Percentiles rank a stretch among this genome's conserved stretches.
phyloP scores from a whole-genome alignment of 2,329 filamentous ascomycete genomes.

The Colletotrichum magnum region DNA sequence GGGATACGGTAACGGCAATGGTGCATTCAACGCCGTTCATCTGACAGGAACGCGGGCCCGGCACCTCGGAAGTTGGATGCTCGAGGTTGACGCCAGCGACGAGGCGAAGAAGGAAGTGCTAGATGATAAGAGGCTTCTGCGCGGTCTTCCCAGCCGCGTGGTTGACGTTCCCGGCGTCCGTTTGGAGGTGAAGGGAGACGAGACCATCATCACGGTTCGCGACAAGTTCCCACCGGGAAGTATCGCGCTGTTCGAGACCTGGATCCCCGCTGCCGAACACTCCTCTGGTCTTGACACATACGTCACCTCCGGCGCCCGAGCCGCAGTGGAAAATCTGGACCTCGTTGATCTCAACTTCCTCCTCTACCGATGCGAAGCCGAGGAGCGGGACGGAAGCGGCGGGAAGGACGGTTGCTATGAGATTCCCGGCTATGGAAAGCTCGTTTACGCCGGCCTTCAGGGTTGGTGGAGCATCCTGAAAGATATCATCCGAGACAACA shows the following conservation, averaged over 20 bases:
- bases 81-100: conserved; percentile 86
- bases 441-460: conserved; percentile 97
- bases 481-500: conserved; percentile 87
- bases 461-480: conserved; percentile 97
- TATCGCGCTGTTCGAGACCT: conserved; percentile 96
- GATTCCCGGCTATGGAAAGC: conserved; percentile 84
- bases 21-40: conserved; percentile 82
- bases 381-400: conserved; percentile 83
- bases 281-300: conserved; percentile 87
- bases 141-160: conserved; percentile 87
- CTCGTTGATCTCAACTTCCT: conserved; percentile 92
- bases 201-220: conserved; percentile 84
- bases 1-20: conserved; percentile 88
- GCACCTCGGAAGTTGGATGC: conserved; percentile 89
- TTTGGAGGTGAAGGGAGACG: conserved; percentile 79
- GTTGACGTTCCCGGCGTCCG: conserved; percentile 80
- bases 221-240: conserved; percentile 92
- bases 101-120: conserved; percentile 76
- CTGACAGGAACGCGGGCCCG: conserved; percentile 88
- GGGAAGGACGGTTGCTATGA: conserved; percentile 90
- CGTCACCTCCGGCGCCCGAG: conserved; percentile 84
- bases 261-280: conserved; percentile 90
- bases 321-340: conserved; percentile 81
- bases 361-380: conserved; percentile 91
- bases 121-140: conserved; percentile 79